phyloP scores from a whole-genome alignment of 2,329 filamentous ascomycete species.

The Penicillium rolfsii region DNA sequence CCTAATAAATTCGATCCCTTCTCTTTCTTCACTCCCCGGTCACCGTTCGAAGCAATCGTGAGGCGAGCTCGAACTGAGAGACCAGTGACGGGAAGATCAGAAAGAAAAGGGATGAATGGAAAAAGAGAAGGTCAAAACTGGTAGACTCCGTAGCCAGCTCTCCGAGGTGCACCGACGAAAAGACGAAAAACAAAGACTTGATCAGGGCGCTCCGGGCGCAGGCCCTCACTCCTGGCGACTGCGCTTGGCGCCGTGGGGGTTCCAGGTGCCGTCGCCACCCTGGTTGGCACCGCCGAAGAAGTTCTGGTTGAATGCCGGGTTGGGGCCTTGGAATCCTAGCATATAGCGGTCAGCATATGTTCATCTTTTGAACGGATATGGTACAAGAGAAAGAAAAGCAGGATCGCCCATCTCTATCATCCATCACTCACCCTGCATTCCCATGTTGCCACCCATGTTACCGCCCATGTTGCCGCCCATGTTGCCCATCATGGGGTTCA shows the following conservation, averaged over 20 bases:
- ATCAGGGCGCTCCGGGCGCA: not conserved
- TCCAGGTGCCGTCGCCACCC: constrained; percentile 67
- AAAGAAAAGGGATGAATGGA: not conserved
- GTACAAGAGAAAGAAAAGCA: constrained; percentile 16
- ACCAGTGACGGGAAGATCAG: constrained; percentile 1
- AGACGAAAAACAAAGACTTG: constrained; percentile 1
- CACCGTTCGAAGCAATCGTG: not conserved
- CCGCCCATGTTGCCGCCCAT: constrained; percentile 42
- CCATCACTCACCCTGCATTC: constrained; percentile 52
- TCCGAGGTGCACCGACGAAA: not conserved
- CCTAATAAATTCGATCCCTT: not conserved
- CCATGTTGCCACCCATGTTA: constrained; percentile 52
- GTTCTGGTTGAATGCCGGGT: constrained; percentile 45
- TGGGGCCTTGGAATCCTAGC: constrained; percentile 67
- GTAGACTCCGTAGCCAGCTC: constrained; percentile 18
- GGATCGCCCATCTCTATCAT: not conserved
- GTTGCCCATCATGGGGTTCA: constrained; percentile 61
- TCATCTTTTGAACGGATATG: constrained; percentile 7
- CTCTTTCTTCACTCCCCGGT: not conserved
- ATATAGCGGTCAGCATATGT: constrained; percentile 21
- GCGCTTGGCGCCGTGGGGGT: constrained; percentile 79
- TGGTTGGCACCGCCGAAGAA: constrained; percentile 60
- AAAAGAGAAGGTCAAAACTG: constrained; percentile 2
- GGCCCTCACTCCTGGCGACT: constrained; percentile 67
- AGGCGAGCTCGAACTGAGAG: not conserved